Percentiles rank a stretch among this genome's conserved stretches.
Evolutionary conservation across 495 filamentous ascomycete species (phyloP).

Genomic region (Hypoxylon fragiforme): DNA sequence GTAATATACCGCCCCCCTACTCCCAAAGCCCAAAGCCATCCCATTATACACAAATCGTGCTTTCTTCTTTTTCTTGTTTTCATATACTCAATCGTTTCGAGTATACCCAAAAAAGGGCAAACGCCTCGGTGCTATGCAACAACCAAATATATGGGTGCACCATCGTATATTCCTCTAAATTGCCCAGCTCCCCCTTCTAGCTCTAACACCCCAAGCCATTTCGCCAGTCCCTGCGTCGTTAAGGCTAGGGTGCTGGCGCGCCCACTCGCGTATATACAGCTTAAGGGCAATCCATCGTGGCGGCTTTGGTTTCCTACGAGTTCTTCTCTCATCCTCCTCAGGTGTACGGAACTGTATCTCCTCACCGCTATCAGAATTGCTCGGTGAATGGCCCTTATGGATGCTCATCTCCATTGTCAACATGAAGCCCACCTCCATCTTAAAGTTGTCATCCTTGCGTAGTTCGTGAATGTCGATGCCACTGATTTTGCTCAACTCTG

Average conservation of each 20-base stretch:
- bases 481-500: constrained; percentile 79
- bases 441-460: constrained; percentile 68
- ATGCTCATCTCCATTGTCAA: constrained; percentile 56
- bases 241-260: constrained; percentile 71
- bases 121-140: constrained; percentile 14
- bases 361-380: constrained; percentile 31
- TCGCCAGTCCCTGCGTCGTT: constrained; percentile 53
- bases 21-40: neutral
- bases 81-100: neutral
- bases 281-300: constrained; percentile 80
- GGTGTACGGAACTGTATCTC: constrained; percentile 37
- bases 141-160: constrained; percentile 4
- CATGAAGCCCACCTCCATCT: constrained; percentile 69
- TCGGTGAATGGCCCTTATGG: constrained; percentile 26
- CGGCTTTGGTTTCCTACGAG: constrained; percentile 50
- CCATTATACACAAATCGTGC: neutral
- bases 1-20: constrained; percentile 6
- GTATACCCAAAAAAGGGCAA: neutral
- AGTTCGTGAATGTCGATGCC: constrained; percentile 66
- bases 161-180: constrained; percentile 46
- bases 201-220: constrained; percentile 71
- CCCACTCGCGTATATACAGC: constrained; percentile 84
- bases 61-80: no score
- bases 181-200: constrained; percentile 83
- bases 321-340: constrained; percentile 44